phyloP scores from a whole-genome alignment of 148 eudicot species.

The Rhododendron griersonianum region DNA sequence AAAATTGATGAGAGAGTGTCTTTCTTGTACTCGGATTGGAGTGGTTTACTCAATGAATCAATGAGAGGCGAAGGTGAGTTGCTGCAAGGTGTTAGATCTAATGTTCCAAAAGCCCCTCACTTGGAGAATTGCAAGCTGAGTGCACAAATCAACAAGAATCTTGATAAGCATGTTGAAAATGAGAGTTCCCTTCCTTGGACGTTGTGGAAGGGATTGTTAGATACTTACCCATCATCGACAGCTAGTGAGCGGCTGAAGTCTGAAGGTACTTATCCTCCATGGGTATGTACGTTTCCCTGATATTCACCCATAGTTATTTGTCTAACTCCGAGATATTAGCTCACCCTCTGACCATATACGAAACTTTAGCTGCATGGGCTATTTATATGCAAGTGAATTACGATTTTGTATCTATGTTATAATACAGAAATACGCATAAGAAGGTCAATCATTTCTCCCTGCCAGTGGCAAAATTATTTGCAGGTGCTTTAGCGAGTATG shows the following conservation, averaged over 20 bases:
- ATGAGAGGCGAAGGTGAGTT: conserved; percentile 11
- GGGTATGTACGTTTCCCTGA: conserved; percentile 19
- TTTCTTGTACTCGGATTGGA: conserved; percentile 55
- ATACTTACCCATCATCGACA: conserved; percentile 28
- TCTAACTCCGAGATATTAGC: too few species aligned
- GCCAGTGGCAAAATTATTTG: too few species aligned
- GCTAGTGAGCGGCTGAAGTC: conserved; percentile 40
- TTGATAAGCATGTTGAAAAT: conserved; percentile 48
- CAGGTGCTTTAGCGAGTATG: too few species aligned
- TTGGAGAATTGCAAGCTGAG: conserved; percentile 62
- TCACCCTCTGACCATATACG: too few species aligned
- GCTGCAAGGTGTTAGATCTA: conserved; percentile 7
- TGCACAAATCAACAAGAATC: conserved; percentile 36
- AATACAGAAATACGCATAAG: too few species aligned
- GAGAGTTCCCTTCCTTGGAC: conserved; percentile 80
- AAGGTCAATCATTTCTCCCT: too few species aligned
- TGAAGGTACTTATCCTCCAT: conserved; percentile 88
- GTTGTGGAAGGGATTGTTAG: conserved; percentile 74
- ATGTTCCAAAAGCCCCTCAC: conserved; percentile 77
- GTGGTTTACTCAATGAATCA: conserved; percentile 35
- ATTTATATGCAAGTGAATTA: too few species aligned
- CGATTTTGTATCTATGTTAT: too few species aligned
- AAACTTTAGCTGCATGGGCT: too few species aligned
- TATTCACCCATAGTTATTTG: too few species aligned
- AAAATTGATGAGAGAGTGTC: conserved; percentile 37